A percentile compares a stretch with the other conserved stretches of the same genome.
These are phyloP conservation scores for Hypsizygus ulmarius DNA, from an alignment of 1,284 basidiomycete genomes.

Conservation along the genomic window DNA sequence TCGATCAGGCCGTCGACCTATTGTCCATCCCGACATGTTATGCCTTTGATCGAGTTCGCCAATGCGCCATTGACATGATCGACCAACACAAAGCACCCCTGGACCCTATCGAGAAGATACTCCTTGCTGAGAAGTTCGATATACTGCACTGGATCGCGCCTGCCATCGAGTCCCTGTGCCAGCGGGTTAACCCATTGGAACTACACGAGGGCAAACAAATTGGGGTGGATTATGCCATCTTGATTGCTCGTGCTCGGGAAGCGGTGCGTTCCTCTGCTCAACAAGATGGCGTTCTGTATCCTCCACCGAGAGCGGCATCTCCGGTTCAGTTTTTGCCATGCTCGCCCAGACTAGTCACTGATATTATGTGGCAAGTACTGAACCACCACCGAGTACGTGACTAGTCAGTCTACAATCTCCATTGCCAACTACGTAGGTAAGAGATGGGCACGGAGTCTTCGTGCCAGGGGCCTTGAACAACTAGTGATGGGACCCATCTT, in stretches of 20 bases:
- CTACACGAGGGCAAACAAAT: slow-evolving; percentile 36
- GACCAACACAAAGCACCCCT: slow-evolving; percentile 23
- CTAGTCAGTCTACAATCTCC: too few relatives aligned
- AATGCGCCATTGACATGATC: slow-evolving; percentile 31
- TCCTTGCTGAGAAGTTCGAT: slow-evolving; percentile 36
- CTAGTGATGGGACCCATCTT: too few relatives aligned
- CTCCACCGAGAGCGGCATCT: too few relatives aligned
- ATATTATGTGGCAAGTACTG: too few relatives aligned
- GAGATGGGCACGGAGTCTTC: too few relatives aligned
- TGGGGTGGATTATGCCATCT: slow-evolving; percentile 26
- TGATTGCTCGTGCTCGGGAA: slow-evolving; percentile 27
- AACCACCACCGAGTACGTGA: too few relatives aligned
- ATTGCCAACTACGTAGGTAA: too few relatives aligned
- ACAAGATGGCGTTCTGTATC: neutral
- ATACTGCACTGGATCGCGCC: slow-evolving; percentile 37
- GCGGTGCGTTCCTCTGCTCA: neutral
- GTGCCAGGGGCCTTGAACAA: too few relatives aligned
- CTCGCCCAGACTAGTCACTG: too few relatives aligned
- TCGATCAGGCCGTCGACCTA: slow-evolving; percentile 21
- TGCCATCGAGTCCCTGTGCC: slow-evolving; percentile 37
- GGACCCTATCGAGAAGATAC: slow-evolving; percentile 33
- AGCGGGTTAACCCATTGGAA: slow-evolving; percentile 30
- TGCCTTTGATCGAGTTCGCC: slow-evolving; percentile 28
- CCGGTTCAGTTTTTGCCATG: neutral
- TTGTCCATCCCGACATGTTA: slow-evolving; percentile 36